Percentiles rank a stretch among this genome's conserved stretches.
Conservation (phyloP, 2,329 filamentous ascomycete species). For the Beauveria sp. region DNA sequence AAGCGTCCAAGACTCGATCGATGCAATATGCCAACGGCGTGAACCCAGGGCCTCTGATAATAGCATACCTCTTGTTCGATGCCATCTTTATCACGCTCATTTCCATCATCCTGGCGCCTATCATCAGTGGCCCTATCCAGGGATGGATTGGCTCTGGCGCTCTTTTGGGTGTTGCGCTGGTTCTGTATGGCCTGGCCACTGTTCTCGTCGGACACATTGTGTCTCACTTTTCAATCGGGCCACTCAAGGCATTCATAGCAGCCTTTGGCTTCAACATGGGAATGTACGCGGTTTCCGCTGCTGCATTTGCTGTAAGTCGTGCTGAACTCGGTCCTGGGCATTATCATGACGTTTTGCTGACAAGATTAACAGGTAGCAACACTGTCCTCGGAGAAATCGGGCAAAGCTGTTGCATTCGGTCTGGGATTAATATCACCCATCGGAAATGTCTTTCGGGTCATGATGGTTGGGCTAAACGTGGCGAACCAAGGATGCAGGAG, state of each 20-base stretch:
- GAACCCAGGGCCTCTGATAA: conserved; percentile 66
- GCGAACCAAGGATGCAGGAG: conserved; percentile 67
- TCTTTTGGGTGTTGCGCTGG: conserved; percentile 69
- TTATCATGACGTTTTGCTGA: background rate
- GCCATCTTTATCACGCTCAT: conserved; percentile 59
- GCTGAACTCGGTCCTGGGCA: too few relatives aligned
- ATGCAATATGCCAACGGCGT: conserved; percentile 86
- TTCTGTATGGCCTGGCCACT: conserved; percentile 68
- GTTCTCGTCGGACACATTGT: conserved; percentile 62
- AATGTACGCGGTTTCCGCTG: conserved; percentile 37
- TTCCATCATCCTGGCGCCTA: conserved; percentile 48
- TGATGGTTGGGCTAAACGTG: conserved; percentile 69
- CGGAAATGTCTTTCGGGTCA: conserved; percentile 52
- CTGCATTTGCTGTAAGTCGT: background rate
- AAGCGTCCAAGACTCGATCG: conserved; percentile 65
- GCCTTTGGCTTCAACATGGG: conserved; percentile 58
- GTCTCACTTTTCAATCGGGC: conserved; percentile 52
- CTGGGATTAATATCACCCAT: conserved; percentile 18
- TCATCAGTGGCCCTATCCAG: conserved; percentile 2
- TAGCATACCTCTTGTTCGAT: conserved; percentile 72
- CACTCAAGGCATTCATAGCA: conserved; percentile 64
- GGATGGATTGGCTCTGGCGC: conserved; percentile 60
- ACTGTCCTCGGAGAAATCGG: conserved; percentile 6
- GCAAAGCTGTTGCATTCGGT: conserved; percentile 14
- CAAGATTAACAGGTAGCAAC: background rate